Percentiles rank a stretch among this genome's conserved stretches.
Evolutionary conservation across 2,329 filamentous ascomycete species (phyloP).

Genomic region (Penicillium sp.): DNA sequence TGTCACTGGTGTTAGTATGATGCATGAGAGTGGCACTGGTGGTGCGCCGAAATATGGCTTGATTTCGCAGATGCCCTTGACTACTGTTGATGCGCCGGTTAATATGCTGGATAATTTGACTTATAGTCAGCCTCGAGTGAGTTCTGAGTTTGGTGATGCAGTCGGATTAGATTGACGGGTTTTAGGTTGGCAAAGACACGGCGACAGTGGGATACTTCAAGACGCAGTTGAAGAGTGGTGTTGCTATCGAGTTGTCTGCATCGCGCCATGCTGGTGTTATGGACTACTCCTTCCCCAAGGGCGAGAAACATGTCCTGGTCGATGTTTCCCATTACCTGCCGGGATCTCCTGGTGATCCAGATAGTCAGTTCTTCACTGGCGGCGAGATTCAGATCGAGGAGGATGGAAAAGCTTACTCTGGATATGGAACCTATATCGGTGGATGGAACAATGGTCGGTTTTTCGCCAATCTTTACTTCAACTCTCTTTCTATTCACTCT

Average conservation of each 20-base stretch:
- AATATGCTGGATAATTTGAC: conserved; percentile 42
- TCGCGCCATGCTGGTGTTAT: conserved; percentile 61
- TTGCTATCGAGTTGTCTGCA: conserved; percentile 61
- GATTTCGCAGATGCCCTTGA: conserved; percentile 35
- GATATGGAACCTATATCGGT: conserved; percentile 46
- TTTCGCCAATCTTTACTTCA: background rate
- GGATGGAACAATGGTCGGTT: conserved; percentile 43
- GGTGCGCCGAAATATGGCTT: conserved; percentile 40
- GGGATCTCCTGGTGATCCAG: conserved; percentile 37
- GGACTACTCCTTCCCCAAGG: conserved; percentile 55
- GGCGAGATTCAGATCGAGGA: conserved; percentile 38
- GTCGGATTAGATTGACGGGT: background rate
- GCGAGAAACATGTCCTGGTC: conserved; percentile 56
- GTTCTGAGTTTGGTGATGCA: background rate
- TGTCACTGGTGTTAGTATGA: conserved; percentile 47
- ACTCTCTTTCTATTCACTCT: too few relatives aligned
- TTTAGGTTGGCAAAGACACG: conserved; percentile 44
- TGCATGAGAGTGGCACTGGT: conserved; percentile 50
- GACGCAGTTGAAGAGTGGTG: conserved; percentile 53
- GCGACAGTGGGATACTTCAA: conserved; percentile 61
- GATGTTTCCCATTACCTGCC: conserved; percentile 54
- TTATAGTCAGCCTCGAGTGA: conserved; percentile 55
- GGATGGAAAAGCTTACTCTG: conserved; percentile 41
- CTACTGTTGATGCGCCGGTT: conserved; percentile 34
- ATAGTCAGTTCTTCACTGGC: conserved; percentile 42